Evolutionary conservation across 495 filamentous ascomycete species (phyloP).

Genomic region (Podospora didyma): DNA sequence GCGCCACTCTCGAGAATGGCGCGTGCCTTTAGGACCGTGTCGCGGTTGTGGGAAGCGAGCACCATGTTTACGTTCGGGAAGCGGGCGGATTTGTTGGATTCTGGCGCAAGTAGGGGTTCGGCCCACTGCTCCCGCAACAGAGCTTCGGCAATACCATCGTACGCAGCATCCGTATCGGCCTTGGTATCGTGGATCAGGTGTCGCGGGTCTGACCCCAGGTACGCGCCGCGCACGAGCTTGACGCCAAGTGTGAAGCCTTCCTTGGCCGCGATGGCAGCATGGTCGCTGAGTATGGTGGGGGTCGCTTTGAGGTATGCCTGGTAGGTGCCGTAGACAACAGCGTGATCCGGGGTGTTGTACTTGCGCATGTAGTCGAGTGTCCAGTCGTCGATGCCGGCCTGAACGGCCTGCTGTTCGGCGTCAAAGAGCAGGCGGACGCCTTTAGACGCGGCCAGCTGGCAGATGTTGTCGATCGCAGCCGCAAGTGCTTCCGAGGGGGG

Average conservation of each 20-base stretch:
- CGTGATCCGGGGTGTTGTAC: constrained; percentile 60
- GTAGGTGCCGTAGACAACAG: constrained; percentile 62
- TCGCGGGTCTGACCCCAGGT: constrained; percentile 75
- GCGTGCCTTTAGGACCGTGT: constrained; percentile 69
- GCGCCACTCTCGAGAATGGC: constrained; percentile 26
- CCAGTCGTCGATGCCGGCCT: constrained; percentile 84
- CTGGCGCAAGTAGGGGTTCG: constrained; percentile 41
- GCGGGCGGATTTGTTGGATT: constrained; percentile 29
- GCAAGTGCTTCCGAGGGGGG: constrained; percentile 60
- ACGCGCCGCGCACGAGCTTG: constrained; percentile 91
- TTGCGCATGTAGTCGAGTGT: constrained; percentile 69
- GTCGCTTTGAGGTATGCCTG: constrained; percentile 81
- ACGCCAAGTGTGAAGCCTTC: constrained; percentile 78
- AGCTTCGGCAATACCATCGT: constrained; percentile 35
- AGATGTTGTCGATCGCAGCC: constrained; percentile 68
- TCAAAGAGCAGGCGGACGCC: constrained; percentile 80
- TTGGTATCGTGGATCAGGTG: constrained; percentile 76
- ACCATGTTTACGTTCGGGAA: constrained; percentile 69
- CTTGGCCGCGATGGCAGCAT: constrained; percentile 60
- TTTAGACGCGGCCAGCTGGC: constrained; percentile 65
- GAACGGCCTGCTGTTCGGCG: constrained; percentile 79
- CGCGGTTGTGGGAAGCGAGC: constrained; percentile 89
- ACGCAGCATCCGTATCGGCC: constrained; percentile 61
- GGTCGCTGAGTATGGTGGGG: constrained; percentile 57
- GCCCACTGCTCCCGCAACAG: constrained; percentile 41